These are phyloP conservation scores for Hyaloscypha bicolor DNA, from an alignment of 495 filamentous ascomycete genomes.

Conservation along the genomic window DNA sequence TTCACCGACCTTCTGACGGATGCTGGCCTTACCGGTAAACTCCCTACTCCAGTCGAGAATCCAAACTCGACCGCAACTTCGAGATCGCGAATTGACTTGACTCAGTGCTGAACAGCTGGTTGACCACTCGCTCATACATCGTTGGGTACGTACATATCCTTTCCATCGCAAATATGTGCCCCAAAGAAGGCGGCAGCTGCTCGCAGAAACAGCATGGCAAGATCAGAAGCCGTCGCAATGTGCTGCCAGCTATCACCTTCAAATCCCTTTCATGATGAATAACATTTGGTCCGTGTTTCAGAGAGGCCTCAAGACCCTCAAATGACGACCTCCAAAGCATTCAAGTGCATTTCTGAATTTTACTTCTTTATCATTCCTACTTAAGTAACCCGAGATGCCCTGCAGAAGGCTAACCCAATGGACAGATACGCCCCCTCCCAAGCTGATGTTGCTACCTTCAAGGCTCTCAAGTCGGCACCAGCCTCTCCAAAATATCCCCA, in stretches of 20 bases:
- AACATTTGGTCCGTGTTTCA: constrained; percentile 98
- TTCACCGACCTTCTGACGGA: constrained; percentile 92
- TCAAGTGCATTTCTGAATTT: constrained; percentile 79
- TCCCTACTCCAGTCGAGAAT: constrained; percentile 26
- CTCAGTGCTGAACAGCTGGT: constrained; percentile 89
- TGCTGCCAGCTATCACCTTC: constrained; percentile 7
- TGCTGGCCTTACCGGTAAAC: constrained; percentile 75
- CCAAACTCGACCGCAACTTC: constrained; percentile 15
- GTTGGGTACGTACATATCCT: constrained; percentile 70
- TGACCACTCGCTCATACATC: constrained; percentile 90
- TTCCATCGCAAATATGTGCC: constrained; percentile 19
- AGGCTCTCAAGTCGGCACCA: constrained; percentile 77
- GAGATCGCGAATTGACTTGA: constrained; percentile 42
- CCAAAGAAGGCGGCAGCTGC: background rate
- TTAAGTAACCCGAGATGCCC: constrained; percentile 2
- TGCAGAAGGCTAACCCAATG: constrained; percentile 36
- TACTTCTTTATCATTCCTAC: constrained; percentile 19
- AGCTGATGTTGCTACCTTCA: constrained; percentile 94
- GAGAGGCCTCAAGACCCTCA: constrained; percentile 97
- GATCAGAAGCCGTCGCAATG: background rate
- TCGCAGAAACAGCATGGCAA: background rate
- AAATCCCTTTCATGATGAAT: constrained; percentile 71
- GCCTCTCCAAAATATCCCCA: constrained; percentile 86
- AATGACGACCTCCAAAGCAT: constrained; percentile 80
- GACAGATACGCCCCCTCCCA: constrained; percentile 81